A percentile compares a stretch with the other conserved stretches of the same genome.
phyloP scores from a whole-genome alignment of 2,329 filamentous ascomycete genomes.

The Geosmithia putterillii region DNA sequence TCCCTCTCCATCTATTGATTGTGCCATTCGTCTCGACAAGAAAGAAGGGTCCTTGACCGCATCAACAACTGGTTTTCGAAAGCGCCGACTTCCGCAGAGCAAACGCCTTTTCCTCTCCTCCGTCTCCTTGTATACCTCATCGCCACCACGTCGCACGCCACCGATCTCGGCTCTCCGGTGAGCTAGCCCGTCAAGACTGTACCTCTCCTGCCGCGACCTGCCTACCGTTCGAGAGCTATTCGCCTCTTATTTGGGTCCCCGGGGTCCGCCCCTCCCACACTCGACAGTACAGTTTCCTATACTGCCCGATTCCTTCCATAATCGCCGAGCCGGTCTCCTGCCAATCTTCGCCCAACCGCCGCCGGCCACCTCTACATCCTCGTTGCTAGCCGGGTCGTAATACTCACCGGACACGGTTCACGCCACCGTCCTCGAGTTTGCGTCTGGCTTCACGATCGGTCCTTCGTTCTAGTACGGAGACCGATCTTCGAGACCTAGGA shows the following conservation, averaged over 20 bases:
- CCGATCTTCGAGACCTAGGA: background rate
- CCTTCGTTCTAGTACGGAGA: background rate
- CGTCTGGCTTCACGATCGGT: background rate
- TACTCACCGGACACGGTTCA: background rate
- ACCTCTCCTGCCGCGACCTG: background rate
- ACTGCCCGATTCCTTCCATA: too few relatives aligned
- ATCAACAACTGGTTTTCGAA: background rate
- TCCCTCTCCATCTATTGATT: background rate
- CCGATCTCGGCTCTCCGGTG: background rate
- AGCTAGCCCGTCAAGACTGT: background rate
- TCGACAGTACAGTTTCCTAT: background rate
- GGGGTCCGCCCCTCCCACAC: background rate
- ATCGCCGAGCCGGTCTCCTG: background rate
- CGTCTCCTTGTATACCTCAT: background rate
- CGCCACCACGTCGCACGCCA: background rate
- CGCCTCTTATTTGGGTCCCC: background rate
- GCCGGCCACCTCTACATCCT: background rate
- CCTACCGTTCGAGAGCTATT: background rate
- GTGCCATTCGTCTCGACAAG: slow-evolving; percentile 1
- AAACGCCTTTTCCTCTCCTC: background rate
- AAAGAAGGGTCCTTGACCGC: slow-evolving; percentile 1
- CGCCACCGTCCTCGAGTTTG: background rate
- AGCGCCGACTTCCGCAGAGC: background rate
- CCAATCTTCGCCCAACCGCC: background rate
- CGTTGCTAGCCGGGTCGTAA: background rate